Base-by-base conservation (phyloP, 73 alveolate genomes). In the Diophrys sp. region DNA sequence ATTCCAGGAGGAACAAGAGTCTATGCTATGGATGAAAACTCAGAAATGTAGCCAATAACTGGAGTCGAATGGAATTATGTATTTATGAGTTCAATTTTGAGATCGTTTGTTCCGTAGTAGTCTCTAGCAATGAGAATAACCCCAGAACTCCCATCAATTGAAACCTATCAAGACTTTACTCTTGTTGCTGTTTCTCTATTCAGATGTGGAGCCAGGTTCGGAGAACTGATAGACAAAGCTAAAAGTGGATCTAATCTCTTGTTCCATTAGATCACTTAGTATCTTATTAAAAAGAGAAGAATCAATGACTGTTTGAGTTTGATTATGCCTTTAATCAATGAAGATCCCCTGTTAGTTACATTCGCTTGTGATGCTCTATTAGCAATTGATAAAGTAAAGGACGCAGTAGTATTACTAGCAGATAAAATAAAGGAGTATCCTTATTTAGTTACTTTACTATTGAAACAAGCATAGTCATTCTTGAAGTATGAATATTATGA, bases 1-100 rank as follows among this genome's bases (percentile, higher is more conserved):
- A 89, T 91, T 32, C 97, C 97, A 1, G 97, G 97, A 18, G 97
- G 96, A 44, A 89, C 95, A 11, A 79, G 77, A 28, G 92, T 79
- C 14, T 88, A 83, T 75, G 86, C 88, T 0, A 70, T 84, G 54
- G 84, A 78, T 71, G 88, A 77, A 53, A 78, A 77, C 55, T 68
- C 54, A 1, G 73, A 54, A 54, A 88, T 78, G 67, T 57, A 67
- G 67, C 57, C 76, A 44, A 81, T 80, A 26, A 54, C 86, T 1
- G 89, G 86, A 29, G 77, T 76, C 25, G 90, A 88, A 27, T 88
- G 96, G 97, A 84, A 94, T 89, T 77, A 90, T 83, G 81, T 80
- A 5, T 94, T 91, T 81, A 82, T 91, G 88, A 89, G 96, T 66
- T 89, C 96, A 11, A 67, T 88, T 25, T 81, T 94, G 78, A 81